Conservation (phyloP, 176 grass and related monocot genomes). For the Ensete glaucum region DNA sequence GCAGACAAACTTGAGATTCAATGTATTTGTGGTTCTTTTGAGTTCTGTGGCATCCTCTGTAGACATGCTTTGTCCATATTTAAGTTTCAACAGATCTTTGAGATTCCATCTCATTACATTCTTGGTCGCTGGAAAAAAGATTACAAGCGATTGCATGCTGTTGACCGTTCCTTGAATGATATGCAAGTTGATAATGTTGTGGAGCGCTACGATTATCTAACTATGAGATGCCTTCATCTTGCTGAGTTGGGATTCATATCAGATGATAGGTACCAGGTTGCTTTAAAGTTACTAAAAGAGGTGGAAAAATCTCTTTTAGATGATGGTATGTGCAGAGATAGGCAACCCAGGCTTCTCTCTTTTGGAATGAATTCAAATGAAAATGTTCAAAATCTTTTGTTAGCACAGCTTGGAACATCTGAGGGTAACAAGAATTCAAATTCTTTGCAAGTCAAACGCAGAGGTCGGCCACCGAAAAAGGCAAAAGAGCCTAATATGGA, state of each 20-base stretch:
- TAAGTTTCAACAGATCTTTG: constrained; percentile 17
- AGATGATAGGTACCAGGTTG: constrained; percentile 75
- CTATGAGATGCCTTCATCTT: constrained; percentile 25
- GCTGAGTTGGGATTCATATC: constrained; percentile 74
- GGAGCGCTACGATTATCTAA: constrained; percentile 23
- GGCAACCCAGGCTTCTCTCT: constrained; percentile 55
- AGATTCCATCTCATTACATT: constrained; percentile 17
- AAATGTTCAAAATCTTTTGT: constrained; percentile 45
- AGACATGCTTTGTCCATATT: constrained; percentile 10
- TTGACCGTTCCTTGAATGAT: neutral
- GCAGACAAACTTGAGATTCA: constrained; percentile 13
- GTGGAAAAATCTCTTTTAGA: constrained; percentile 67
- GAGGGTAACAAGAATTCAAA: constrained; percentile 44
- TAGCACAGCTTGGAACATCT: constrained; percentile 30
- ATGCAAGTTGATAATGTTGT: constrained; percentile 13
- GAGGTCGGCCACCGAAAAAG: constrained; percentile 59
- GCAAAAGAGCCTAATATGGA: constrained; percentile 49
- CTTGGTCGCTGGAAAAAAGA: constrained; percentile 14
- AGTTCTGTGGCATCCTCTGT: constrained; percentile 16
- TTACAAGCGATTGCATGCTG: constrained; percentile 5
- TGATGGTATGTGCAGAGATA: constrained; percentile 45
- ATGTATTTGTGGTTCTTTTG: constrained; percentile 16
- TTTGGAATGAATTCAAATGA: constrained; percentile 65
- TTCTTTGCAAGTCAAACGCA: constrained; percentile 47
- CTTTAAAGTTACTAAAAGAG: constrained; percentile 72